Percentiles rank a stretch among this genome's conserved stretches.
Conservation (phyloP, 1,139 yeast genomes). For the Suhomyces coccinellae region DNA sequence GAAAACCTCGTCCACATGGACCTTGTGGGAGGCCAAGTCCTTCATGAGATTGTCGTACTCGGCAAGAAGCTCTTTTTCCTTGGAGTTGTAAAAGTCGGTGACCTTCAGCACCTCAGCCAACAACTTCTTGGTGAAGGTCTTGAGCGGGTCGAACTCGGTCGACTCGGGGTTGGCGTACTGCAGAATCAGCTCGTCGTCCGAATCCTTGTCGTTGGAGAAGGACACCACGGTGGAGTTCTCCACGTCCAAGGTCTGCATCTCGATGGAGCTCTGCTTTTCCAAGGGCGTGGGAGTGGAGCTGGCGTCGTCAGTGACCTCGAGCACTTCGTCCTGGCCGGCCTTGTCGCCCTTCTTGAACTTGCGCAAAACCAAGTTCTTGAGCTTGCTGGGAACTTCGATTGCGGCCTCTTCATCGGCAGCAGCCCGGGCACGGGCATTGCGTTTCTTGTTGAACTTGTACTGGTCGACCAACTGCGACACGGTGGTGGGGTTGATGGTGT, state of each 20-base stretch:
- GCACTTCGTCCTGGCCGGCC: background rate
- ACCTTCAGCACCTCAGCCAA: conserved; percentile 58
- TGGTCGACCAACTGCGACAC: conserved; percentile 31
- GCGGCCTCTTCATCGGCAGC: background rate
- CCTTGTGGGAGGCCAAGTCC: conserved; percentile 34
- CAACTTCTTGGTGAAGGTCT: conserved; percentile 51
- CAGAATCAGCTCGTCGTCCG: conserved; percentile 4
- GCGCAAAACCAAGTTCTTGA: conserved; percentile 8
- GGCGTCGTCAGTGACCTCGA: background rate
- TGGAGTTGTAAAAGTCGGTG: conserved; percentile 51
- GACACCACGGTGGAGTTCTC: conserved; percentile 13
- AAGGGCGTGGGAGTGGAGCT: background rate
- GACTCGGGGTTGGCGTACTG: conserved; percentile 21
- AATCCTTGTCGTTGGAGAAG: conserved; percentile 5
- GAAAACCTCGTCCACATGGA: conserved; percentile 32
- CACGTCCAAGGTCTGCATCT: conserved; percentile 10
- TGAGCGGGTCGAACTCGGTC: conserved; percentile 43
- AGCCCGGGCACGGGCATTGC: background rate
- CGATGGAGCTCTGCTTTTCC: conserved; percentile 10
- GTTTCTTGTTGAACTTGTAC: conserved; percentile 10
- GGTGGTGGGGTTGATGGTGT: conserved; percentile 22
- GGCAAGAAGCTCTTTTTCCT: conserved; percentile 48
- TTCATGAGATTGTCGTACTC: conserved; percentile 48
- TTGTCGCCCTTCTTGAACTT: conserved; percentile 9
- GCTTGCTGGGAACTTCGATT: background rate